Base-by-base conservation (phyloP, 2,329 filamentous ascomycete genomes). In the Acrocalymma vagum region DNA sequence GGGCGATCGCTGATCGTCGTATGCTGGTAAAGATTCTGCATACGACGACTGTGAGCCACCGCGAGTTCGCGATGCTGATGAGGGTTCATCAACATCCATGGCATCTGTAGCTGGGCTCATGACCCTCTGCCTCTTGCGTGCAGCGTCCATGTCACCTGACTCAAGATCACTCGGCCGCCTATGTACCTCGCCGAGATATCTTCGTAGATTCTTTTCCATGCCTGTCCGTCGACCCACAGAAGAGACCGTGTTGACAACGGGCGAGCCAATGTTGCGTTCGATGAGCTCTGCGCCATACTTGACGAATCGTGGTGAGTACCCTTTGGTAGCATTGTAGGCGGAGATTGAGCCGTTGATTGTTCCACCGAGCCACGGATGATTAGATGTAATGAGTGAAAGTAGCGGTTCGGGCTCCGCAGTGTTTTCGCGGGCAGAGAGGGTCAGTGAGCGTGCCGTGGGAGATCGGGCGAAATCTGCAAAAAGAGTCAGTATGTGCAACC, bases 241-340 rank as follows among this genome's bases (percentile, higher is more conserved):
- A 10, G 89, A 88, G 20, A 96, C 88, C 0, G 90, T 94, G 62
- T 89, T 94, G 36, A 89, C 89, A 36, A 96, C 84, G 1, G 90
- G 91, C 1, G 87, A 78, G 9, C 81, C 89, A 35, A 96, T 83
- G 55, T 90, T 93, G 30, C 89, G 86, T 69, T 97, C 93, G 14
- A 96, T 85, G 58, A 95, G 90, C 66, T 96, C 90, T 32, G 90
- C 93, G 46, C 91, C 84, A n/a, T 88, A 88, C 68, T 89, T 72
- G n/a, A 79, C 91, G 64, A 96, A 90, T 2, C 88, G 82, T 0
- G 93, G 91, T 1, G 90, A 95, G 60, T 93, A 95, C 55, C 92
- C 90, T 71, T 97, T 96, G 9, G 89, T 91, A 3, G 82, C 86
- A 18, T 87, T 86, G 67, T 97, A 97, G 1, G 89, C 90, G 1